A percentile compares a stretch with the other conserved stretches of the same genome.
Conservation (phyloP, 192 early-diverging fungal genomes). For the Haplosporangium gracile region DNA sequence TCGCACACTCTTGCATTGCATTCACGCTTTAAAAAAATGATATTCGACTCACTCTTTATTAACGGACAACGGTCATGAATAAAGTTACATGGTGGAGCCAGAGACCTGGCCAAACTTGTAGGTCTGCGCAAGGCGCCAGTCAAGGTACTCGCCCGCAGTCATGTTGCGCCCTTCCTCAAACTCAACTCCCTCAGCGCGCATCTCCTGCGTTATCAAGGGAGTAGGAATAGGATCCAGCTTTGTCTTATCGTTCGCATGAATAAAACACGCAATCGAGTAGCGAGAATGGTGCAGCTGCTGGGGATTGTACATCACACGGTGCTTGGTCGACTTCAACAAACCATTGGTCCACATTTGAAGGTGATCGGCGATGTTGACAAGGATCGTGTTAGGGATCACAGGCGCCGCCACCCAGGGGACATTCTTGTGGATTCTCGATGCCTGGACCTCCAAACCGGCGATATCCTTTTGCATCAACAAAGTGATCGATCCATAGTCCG, state of each 20-base stretch:
- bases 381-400: slow-evolving; percentile 62
- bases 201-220: slow-evolving; percentile 37
- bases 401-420: slow-evolving; percentile 72
- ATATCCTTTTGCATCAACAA: slow-evolving; percentile 77
- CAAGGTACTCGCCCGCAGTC: slow-evolving; percentile 68
- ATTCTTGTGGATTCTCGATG: slow-evolving; percentile 41
- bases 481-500: slow-evolving; percentile 80
- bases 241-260: slow-evolving; percentile 64
- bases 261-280: slow-evolving; percentile 75
- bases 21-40: not conserved
- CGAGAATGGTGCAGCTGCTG: slow-evolving; percentile 64
- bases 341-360: slow-evolving; percentile 76
- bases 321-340: slow-evolving; percentile 70
- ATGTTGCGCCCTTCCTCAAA: slow-evolving; percentile 56
- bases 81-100: not conserved
- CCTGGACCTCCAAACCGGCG: slow-evolving; percentile 68
- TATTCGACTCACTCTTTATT: not conserved
- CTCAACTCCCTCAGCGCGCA: slow-evolving; percentile 34
- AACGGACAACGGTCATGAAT: not conserved
- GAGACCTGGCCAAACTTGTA: slow-evolving; percentile 31
- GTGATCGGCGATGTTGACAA: slow-evolving; percentile 75
- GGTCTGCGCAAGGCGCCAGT: slow-evolving; percentile 52
- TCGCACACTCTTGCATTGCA: not conserved
- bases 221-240: slow-evolving; percentile 65
- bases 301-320: slow-evolving; percentile 69